phyloP scores from a whole-genome alignment of 306 rosid genomes.

The Luffa acutangula region DNA sequence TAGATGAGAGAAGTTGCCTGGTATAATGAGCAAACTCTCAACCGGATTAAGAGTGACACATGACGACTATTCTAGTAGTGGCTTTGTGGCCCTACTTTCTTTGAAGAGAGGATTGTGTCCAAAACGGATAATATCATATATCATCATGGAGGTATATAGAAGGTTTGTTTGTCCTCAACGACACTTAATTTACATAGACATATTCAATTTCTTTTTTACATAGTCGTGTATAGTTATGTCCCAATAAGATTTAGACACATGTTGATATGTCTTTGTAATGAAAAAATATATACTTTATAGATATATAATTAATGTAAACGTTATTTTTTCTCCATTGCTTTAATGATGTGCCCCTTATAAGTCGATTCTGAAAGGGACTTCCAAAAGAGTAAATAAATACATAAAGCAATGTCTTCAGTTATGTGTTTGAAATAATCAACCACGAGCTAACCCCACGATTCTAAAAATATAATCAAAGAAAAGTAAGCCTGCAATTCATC shows the following conservation, averaged over 20 bases:
- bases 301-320: neutral
- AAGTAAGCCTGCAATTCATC: neutral
- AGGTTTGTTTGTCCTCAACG: no score
- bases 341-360: neutral
- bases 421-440: neutral
- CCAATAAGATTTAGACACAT: neutral
- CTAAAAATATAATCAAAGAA: no score
- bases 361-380: neutral
- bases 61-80: no score
- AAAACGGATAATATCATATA: no score
- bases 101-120: no score
- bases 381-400: neutral
- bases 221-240: neutral
- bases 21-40: no score
- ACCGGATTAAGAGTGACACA: no score
- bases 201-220: neutral
- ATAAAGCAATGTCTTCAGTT: no score
- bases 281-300: neutral
- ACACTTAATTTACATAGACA: no score
- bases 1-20: no score
- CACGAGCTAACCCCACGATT: neutral
- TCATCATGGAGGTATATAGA: no score
- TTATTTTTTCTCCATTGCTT: neutral
- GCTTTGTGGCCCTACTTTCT: no score
- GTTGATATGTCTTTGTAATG: neutral